Evolutionary conservation across 306 rosid genomes (phyloP), one percentile per base, ranked within the genome.

Genomic region (Cicer pinnatifidum): DNA sequence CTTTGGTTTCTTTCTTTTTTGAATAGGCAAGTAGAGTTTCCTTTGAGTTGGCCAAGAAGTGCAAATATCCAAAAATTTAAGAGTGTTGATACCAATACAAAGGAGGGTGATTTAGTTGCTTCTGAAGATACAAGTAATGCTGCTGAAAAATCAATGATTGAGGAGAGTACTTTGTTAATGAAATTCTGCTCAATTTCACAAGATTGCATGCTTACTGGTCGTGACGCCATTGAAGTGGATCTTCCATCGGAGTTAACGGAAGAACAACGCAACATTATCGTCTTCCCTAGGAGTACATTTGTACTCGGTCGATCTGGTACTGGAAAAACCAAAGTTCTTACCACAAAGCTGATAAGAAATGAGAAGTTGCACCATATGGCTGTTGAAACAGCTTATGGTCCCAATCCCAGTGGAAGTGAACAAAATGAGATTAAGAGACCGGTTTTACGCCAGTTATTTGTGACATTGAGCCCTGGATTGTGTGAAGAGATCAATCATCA

Each of bases 231-330:
- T 9, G 89, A 88, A 51, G 33, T 85, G 67, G 87, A 85, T 76
- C 84, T 89, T n/a, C 97, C 91, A 0, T 85, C 82, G 41, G 86
- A 84, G 54, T 84, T 88, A 35, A 91, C 86, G 0, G 83, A 86
- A 1, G 83, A 89, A 80, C 87, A 91, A 40, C 67, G 58, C 7
- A 78, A 82, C 7, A 84, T 88, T 28, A 79, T 91, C 9, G 82
- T 69, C 59, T 85, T 65, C 52, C 74, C 56, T 1, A 19, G n/a
- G 60, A 89, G 96, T 70, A 66, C 83, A 3, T 91, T 91, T 73
- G 56, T 91, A 7, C 76, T 91, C 0, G 97, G 97, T 15, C 85
- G 93, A 1, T 88, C 88, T 1, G 97, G 97, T 3, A 91, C 97
- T 0, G 97, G 97, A 5, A 91, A 91, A 80, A 89, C 97, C 1